These are phyloP conservation scores for Kondoa malvinella DNA, from an alignment of 768 basidiomycete species.

Conservation along the genomic window DNA sequence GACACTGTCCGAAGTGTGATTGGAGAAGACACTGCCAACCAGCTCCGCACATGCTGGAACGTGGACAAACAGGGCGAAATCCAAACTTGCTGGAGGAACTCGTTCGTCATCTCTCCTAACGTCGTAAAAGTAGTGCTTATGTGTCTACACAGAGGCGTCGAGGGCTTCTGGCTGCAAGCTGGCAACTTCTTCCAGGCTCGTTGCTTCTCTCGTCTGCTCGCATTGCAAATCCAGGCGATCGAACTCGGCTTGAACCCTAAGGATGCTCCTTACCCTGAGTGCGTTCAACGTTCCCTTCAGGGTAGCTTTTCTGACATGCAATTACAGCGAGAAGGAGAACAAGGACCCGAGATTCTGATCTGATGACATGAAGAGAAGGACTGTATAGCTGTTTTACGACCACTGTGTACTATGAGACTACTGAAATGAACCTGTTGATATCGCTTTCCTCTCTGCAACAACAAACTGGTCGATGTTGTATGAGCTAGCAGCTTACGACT, in stretches of 20 bases:
- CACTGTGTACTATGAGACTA: too few species aligned
- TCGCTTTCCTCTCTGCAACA: not conserved
- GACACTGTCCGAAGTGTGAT: conserved; percentile 29
- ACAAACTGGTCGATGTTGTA: not conserved
- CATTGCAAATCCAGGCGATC: conserved; percentile 19
- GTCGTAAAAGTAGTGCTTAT: not conserved
- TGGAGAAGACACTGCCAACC: conserved; percentile 28
- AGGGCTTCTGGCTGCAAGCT: conserved; percentile 10
- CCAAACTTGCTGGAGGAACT: conserved; percentile 2
- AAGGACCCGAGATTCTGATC: conserved; percentile 24
- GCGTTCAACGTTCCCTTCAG: not conserved
- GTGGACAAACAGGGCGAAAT: conserved; percentile 32
- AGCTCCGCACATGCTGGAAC: conserved; percentile 29
- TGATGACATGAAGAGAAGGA: not conserved
- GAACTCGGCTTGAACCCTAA: conserved; percentile 24
- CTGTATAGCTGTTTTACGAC: too few species aligned
- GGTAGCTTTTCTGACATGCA: not conserved
- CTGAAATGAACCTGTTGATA: too few species aligned
- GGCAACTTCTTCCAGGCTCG: conserved; percentile 27
- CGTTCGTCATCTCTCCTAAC: not conserved
- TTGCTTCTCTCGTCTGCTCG: conserved; percentile 16
- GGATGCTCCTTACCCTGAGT: conserved; percentile 13
- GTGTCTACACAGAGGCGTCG: not conserved
- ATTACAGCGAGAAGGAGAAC: conserved; percentile 20
- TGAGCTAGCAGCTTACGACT: not conserved